These are phyloP conservation scores for Dipodascus albidus DNA, from an alignment of 805 yeast species.

Conservation along the genomic window DNA sequence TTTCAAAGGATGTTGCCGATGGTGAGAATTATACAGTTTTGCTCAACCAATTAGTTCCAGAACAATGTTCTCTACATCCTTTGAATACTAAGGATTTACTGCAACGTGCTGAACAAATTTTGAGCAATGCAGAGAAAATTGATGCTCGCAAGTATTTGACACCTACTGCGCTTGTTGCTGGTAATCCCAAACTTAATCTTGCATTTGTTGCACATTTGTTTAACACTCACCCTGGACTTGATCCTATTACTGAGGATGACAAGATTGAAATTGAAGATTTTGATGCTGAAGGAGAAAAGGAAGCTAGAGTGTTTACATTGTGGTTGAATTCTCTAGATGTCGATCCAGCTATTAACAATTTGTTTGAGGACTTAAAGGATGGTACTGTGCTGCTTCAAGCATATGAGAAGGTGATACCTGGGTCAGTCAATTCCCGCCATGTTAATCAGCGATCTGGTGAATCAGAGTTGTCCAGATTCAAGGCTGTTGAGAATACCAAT, in stretches of 20 bases:
- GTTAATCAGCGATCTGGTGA: constrained; percentile 82
- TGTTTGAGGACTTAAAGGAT: constrained; percentile 91
- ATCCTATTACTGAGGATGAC: constrained; percentile 84
- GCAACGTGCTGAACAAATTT: constrained; percentile 77
- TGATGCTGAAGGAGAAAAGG: constrained; percentile 99
- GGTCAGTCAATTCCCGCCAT: constrained; percentile 66
- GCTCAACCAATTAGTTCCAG: constrained; percentile 80
- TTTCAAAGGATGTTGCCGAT: constrained; percentile 79
- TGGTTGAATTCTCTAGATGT: constrained; percentile 97
- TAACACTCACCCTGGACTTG: constrained; percentile 94
- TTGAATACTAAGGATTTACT: constrained; percentile 64
- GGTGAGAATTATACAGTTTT: constrained; percentile 92
- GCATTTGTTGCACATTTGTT: constrained; percentile 96
- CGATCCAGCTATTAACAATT: constrained; percentile 81
- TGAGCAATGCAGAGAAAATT: constrained; percentile 78
- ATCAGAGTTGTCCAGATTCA: constrained; percentile 72
- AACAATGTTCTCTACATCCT: constrained; percentile 70
- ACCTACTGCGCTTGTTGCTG: constrained; percentile 84
- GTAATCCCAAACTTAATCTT: constrained; percentile 91
- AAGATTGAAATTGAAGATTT: constrained; percentile 93
- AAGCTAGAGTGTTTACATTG: constrained; percentile 93
- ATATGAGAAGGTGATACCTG: constrained; percentile 91
- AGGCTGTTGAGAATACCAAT: constrained; percentile 94
- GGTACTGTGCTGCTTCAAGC: constrained; percentile 86
- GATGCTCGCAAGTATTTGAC: constrained; percentile 92